A percentile compares a stretch with the other conserved stretches of the same genome.
Evolutionary conservation across 2,329 filamentous ascomycete genomes (phyloP).

Genomic region (Nothophaeocryptopus gaeumannii): DNA sequence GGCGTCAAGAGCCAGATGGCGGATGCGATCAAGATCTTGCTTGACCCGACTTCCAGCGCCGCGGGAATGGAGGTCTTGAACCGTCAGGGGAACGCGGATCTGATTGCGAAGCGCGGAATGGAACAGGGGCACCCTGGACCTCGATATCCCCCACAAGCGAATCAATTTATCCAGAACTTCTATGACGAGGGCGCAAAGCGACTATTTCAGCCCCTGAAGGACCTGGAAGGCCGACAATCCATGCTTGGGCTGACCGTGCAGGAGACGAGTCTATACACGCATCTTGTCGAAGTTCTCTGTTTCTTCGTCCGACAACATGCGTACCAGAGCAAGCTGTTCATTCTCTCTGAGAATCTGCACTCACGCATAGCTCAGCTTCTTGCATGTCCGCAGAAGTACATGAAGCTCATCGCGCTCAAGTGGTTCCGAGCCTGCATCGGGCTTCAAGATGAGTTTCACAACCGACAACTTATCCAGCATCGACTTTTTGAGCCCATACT

Average conservation of each 20-base stretch:
- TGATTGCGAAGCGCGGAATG: conserved; percentile 57
- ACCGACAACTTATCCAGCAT: conserved; percentile 77
- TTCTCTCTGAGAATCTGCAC: conserved; percentile 74
- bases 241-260: conserved; percentile 65
- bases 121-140: conserved; percentile 19
- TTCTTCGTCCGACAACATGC: conserved; percentile 91
- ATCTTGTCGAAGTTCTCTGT: conserved; percentile 87
- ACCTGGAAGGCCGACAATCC: conserved; percentile 63
- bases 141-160: conserved; percentile 61
- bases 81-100: conserved; percentile 62
- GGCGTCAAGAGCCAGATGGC: conserved; percentile 95
- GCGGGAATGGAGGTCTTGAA: conserved; percentile 59
- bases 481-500: conserved; percentile 80
- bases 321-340: conserved; percentile 82
- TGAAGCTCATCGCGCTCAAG: conserved; percentile 87
- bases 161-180: conserved; percentile 80
- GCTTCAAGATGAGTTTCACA: conserved; percentile 87
- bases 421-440: conserved; percentile 86
- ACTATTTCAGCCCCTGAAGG: conserved; percentile 81
- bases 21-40: conserved; percentile 88
- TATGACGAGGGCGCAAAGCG: conserved; percentile 83
- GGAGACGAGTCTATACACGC: conserved; percentile 84
- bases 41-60: conserved; percentile 68
- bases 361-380: conserved; percentile 80
- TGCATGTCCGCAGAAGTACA: conserved; percentile 79